These are phyloP conservation scores for Huiozyma naganishii DNA, from an alignment of 805 yeast genomes.

Conservation along the genomic window DNA sequence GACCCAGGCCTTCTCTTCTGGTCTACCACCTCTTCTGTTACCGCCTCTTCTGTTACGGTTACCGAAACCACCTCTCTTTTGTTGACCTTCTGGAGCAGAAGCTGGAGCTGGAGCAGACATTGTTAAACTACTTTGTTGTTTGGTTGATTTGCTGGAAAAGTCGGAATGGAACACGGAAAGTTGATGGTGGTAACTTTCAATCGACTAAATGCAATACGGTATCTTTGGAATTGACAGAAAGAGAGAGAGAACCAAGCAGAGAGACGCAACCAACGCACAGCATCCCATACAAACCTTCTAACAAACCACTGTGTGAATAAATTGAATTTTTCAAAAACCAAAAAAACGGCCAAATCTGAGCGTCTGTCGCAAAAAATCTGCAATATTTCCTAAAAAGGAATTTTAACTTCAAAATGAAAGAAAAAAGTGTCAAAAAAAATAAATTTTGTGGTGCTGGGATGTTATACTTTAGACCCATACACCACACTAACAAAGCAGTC, in stretches of 20 bases:
- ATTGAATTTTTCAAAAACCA: too few species aligned
- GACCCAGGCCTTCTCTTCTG: constrained; percentile 98
- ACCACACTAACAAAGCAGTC: too few species aligned
- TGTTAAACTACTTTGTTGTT: constrained; percentile 10
- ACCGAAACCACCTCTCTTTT: constrained; percentile 44
- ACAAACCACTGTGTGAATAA: too few species aligned
- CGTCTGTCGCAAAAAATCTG: too few species aligned
- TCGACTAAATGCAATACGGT: constrained; percentile 28
- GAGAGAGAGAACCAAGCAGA: neutral
- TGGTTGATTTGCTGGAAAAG: constrained; percentile 15
- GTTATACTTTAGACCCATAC: too few species aligned
- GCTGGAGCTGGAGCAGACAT: constrained; percentile 36
- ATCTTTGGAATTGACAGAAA: neutral
- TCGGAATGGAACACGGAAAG: constrained; percentile 45
- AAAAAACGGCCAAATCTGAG: too few species aligned
- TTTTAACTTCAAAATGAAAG: too few species aligned
- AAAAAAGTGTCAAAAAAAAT: too few species aligned
- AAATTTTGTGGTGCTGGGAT: too few species aligned
- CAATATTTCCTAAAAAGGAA: too few species aligned
- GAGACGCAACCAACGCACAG: neutral
- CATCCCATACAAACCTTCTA: neutral
- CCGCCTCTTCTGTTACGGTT: constrained; percentile 48
- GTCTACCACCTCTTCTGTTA: constrained; percentile 63
- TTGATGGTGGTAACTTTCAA: constrained; percentile 45
- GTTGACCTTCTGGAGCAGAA: constrained; percentile 19